Conservation (phyloP, 106 monocot genomes). For the Platanthera zijinensis region DNA sequence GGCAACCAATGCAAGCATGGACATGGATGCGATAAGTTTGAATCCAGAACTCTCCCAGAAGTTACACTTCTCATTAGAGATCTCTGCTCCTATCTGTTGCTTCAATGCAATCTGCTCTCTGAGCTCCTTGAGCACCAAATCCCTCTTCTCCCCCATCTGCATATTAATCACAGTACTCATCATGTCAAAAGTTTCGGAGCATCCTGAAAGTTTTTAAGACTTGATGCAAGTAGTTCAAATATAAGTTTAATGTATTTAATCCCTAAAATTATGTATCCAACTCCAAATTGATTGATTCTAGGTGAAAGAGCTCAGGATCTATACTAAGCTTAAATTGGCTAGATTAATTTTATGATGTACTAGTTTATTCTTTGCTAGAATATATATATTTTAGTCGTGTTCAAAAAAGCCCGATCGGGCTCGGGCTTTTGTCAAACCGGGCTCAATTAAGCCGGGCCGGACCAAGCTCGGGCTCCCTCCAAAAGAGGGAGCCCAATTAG, state of each 20-base stretch:
- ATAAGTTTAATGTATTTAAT: background rate
- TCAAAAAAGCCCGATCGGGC: too few relatives aligned
- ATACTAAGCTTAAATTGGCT: too few relatives aligned
- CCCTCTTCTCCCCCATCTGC: constrained; percentile 77
- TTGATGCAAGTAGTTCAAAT: background rate
- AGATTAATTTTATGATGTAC: too few relatives aligned
- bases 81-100: constrained; percentile 9
- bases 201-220: background rate
- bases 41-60: constrained; percentile 83
- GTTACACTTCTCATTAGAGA: constrained; percentile 32
- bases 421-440: too few relatives aligned
- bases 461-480: too few relatives aligned
- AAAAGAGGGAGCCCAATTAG: too few relatives aligned
- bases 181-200: background rate
- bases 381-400: too few relatives aligned
- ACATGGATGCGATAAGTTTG: constrained; percentile 71
- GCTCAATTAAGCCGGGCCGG: too few relatives aligned
- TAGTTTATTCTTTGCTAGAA: too few relatives aligned
- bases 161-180: background rate
- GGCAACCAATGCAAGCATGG: constrained; percentile 55
- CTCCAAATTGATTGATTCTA: too few relatives aligned
- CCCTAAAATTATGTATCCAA: too few relatives aligned
- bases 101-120: constrained; percentile 51
- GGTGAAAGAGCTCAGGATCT: too few relatives aligned
- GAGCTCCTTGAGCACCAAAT: constrained; percentile 59